phyloP scores from a whole-genome alignment of 345 rosid genomes.

The Anastatica hierochuntica region DNA sequence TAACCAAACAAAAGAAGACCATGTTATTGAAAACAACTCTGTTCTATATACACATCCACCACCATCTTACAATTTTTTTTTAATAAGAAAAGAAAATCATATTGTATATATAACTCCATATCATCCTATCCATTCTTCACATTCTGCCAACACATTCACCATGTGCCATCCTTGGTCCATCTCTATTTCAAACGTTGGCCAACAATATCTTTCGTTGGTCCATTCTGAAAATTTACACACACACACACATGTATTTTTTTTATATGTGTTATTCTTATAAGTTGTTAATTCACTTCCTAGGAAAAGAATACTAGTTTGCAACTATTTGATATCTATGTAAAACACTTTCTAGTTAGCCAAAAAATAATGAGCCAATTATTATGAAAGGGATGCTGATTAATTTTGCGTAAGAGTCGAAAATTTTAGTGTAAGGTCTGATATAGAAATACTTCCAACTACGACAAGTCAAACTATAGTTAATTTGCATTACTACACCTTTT shows the following conservation, averaged over 20 bases:
- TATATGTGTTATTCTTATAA: too few relatives aligned
- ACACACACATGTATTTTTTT: not conserved
- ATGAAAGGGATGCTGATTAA: not conserved
- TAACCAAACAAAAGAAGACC: conserved; percentile 30
- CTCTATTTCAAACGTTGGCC: conserved; percentile 16
- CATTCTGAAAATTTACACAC: not conserved
- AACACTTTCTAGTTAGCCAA: not conserved
- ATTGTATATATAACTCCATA: not conserved
- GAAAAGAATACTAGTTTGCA: too few relatives aligned
- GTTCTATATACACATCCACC: not conserved
- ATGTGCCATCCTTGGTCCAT: conserved; percentile 23
- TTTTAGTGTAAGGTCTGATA: not conserved
- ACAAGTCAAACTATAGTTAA: not conserved
- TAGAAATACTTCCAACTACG: not conserved
- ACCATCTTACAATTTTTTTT: not conserved
- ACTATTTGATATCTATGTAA: not conserved
- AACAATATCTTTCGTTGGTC: conserved; percentile 22
- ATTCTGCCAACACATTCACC: conserved; percentile 19
- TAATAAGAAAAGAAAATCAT: too few relatives aligned
- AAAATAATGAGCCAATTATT: not conserved
- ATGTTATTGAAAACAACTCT: conserved; percentile 25
- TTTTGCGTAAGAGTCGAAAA: too few relatives aligned
- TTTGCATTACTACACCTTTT: not conserved
- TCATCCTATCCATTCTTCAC: conserved; percentile 22
- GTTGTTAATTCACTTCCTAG: too few relatives aligned